Base-by-base conservation (phyloP, 108 stramenopile species). In the Nannochloropsis gaditana region DNA sequence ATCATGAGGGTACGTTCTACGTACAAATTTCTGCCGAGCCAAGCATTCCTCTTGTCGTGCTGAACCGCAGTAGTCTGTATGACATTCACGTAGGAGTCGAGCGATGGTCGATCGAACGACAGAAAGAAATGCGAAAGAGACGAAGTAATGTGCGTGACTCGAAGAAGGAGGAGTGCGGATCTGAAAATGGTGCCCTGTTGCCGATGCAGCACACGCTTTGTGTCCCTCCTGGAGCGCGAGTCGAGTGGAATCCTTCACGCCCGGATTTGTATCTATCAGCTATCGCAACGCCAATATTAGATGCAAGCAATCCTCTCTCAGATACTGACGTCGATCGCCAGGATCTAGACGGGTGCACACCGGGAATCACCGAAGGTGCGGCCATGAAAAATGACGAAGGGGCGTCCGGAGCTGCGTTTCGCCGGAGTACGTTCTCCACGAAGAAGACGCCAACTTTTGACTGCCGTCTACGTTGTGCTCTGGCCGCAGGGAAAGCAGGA, bases 351-450 rank as follows among this genome's bases (percentile, higher is more conserved):
- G 31, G 31, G 31, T 31, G 1, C 31, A 31, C 31, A 31, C 31
- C 31, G 31, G 31, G 31, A 31, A 31, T 31, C 31, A 31, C 31
- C 31, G 31, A 31, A 31, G 31, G 31, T 31, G 31, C 0, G 31
- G 31, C 31, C 31, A 31, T 31, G 0, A n/a, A n/a, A 8, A 73
- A 15, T 6, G 59, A 73, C 3, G 59, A n/a, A 73, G 59, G 3
- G 5, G n/a, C n/a, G 59, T 15, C 59, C n/a, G 59, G 59, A 15
- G 59, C 59, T 15, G 59, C 8, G 59, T 73, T n/a, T 73, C 59
- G 59, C 59, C 15, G 59, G 59, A 73, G 59, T 73, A 73, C 59
- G 19, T 73, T 73, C 59, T n/a, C 59, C n/a, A 73, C 59, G n/a
- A 73, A 73, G 59, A 15, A n/a, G 15, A 73, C n/a, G 8, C 59